Percentiles rank a stretch among this genome's conserved stretches.
Conservation (phyloP, 2,329 filamentous ascomycete species). For the Colletotrichum coccodes region DNA sequence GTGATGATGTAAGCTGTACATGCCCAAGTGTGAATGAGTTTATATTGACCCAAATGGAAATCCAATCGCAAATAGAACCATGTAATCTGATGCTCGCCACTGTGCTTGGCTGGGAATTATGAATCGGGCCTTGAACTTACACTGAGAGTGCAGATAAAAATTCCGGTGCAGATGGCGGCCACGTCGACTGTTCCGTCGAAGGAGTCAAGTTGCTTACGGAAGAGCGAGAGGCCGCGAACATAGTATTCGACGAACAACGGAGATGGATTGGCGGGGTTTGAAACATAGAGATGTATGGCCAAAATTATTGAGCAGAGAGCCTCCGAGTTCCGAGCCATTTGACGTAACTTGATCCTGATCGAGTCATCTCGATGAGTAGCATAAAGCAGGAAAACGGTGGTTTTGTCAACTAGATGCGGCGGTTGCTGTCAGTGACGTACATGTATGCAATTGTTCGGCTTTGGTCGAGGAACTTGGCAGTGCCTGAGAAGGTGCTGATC, state of each 20-base stretch:
- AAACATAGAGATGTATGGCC: constrained; percentile 8
- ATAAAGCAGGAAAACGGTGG: not conserved
- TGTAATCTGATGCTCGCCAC: no score
- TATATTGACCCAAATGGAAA: no score
- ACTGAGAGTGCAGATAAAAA: not conserved
- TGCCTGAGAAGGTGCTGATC: no score
- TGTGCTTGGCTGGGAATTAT: no score
- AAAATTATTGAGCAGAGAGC: not conserved
- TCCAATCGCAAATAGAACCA: no score
- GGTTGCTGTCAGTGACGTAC: not conserved
- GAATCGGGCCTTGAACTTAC: no score
- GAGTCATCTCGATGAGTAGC: not conserved
- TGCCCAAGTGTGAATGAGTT: no score
- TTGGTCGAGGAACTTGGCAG: no score
- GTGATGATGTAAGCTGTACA: no score
- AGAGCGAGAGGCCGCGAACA: not conserved
- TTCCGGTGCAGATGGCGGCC: not conserved
- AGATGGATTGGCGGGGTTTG: not conserved
- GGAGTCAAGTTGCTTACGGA: constrained; percentile 7
- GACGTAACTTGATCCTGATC: not conserved
- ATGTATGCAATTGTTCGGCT: no score
- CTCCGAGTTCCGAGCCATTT: not conserved
- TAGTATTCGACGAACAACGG: constrained; percentile 9
- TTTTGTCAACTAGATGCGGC: not conserved
- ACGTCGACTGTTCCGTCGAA: not conserved